These are phyloP conservation scores for Xylariaceae sp. DNA, from an alignment of 2,329 filamentous ascomycete species.

Conservation along the genomic window DNA sequence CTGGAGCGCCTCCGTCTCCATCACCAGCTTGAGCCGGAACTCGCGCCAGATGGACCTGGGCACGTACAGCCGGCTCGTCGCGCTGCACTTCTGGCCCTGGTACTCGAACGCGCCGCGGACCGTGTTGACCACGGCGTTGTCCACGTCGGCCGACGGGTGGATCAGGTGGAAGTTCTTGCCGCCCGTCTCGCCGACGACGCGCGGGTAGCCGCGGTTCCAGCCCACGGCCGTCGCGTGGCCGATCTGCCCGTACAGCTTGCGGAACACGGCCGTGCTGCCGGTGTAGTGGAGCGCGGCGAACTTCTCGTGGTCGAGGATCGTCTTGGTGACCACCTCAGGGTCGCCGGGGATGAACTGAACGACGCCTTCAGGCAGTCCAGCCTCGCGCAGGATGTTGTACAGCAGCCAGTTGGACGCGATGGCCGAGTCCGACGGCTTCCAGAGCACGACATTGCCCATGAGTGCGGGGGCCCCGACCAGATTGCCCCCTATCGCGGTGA, in stretches of 20 bases:
- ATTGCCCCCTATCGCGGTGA: conserved; percentile 90
- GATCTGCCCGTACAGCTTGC: conserved; percentile 79
- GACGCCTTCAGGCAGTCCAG: conserved; percentile 79
- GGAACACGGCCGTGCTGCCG: conserved; percentile 86
- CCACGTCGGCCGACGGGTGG: conserved; percentile 67
- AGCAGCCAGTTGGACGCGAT: conserved; percentile 88
- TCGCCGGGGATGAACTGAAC: conserved; percentile 92
- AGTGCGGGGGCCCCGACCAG: conserved; percentile 74
- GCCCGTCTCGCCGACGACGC: conserved; percentile 84
- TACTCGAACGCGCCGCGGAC: conserved; percentile 85
- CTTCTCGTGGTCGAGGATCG: conserved; percentile 66
- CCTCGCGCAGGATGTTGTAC: conserved; percentile 84
- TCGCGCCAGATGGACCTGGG: conserved; percentile 66
- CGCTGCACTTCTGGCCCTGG: conserved; percentile 87
- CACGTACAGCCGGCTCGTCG: conserved; percentile 73
- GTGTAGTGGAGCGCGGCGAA: conserved; percentile 95
- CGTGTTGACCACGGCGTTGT: conserved; percentile 74
- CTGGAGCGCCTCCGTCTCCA: conserved; percentile 63
- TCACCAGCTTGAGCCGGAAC: conserved; percentile 58
- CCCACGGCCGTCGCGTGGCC: conserved; percentile 73
- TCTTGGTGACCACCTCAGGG: conserved; percentile 73
- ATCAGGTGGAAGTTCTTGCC: conserved; percentile 91
- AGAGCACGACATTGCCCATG: conserved; percentile 90
- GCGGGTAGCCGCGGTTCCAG: conserved; percentile 76
- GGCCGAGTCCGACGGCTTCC: conserved; percentile 89